phyloP scores from a whole-genome alignment of 306 rosid genomes.

The apple (Malus domestica) region ASM211411v1 NC_041805.1:16735501-16736000 shows the following conservation, averaged over 20 bases:
- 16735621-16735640: not conserved
- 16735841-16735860: constrained; percentile 61
- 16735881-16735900: constrained; percentile 49
- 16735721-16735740: constrained; percentile 3
- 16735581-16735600: not conserved
- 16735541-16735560: not conserved
- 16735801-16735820: constrained; percentile 50
- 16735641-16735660: not conserved
- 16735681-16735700: not conserved
- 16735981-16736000: constrained; percentile 45
- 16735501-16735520: not conserved
- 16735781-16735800: constrained; percentile 80
- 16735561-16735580: not conserved
- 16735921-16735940: constrained; percentile 80
- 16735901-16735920: constrained; percentile 41
- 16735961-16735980: constrained; percentile 43
- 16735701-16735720: not conserved
- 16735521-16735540: not conserved
- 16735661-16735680: not conserved
- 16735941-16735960: constrained; percentile 79
- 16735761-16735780: constrained; percentile 59
- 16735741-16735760: constrained; percentile 78
- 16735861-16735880: constrained; percentile 85
- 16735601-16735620: not conserved
- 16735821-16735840: constrained; percentile 50